phyloP scores from a whole-genome alignment of 1,139 yeast species.

The Saccharomyces hybrid region DNA sequence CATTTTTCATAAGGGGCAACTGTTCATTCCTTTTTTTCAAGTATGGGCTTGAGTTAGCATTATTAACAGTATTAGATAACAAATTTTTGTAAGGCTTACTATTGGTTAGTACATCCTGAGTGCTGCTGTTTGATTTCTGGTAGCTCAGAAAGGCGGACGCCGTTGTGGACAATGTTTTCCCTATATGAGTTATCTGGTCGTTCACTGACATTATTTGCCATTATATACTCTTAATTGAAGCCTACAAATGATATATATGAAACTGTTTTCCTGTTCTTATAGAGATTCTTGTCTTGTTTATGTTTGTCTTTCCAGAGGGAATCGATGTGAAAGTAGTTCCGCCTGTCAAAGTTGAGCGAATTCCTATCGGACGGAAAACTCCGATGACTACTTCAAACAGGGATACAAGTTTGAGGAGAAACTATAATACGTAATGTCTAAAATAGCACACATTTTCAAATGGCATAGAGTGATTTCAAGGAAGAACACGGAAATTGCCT shows the following conservation, averaged over 20 bases:
- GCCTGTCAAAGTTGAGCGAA: constrained; percentile 1
- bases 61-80: constrained; percentile 36
- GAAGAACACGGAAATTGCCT: no score
- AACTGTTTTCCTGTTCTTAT: neutral
- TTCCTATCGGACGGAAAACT: neutral
- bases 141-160: constrained; percentile 38
- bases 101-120: constrained; percentile 33
- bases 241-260: neutral
- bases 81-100: constrained; percentile 42
- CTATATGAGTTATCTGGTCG: constrained; percentile 20
- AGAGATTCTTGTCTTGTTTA: neutral
- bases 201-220: constrained; percentile 6
- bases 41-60: constrained; percentile 15
- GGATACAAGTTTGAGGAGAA: neutral
- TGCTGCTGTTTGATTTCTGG: constrained; percentile 24
- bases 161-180: constrained; percentile 39
- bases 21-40: neutral
- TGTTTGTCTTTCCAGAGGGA: neutral
- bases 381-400: neutral
- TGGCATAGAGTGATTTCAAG: no score
- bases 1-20: neutral
- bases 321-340: neutral
- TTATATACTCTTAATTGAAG: neutral
- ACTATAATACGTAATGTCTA: neutral
- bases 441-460: neutral